Conservation (phyloP, 164 flowering plant species). For the Vitis amurensis region DNA sequence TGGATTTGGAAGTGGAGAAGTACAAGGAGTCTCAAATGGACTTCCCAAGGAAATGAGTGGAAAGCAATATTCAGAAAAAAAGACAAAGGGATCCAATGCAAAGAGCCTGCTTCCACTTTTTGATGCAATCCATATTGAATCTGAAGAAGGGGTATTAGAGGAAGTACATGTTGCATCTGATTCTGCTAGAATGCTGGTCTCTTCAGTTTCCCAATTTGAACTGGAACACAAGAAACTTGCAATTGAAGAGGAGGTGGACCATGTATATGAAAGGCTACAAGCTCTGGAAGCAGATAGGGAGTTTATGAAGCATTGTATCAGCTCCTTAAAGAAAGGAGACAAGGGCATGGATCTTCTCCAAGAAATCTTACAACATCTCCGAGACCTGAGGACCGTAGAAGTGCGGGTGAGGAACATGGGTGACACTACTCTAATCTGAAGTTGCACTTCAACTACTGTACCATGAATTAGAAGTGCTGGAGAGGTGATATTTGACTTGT, state of each 20-base stretch:
- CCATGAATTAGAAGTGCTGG: neutral
- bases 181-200: slow-evolving; percentile 24
- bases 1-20: slow-evolving; percentile 21
- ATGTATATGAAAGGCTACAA: slow-evolving; percentile 82
- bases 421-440: slow-evolving; percentile 22
- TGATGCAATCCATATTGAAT: slow-evolving; percentile 54
- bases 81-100: slow-evolving; percentile 42
- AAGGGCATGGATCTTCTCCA: slow-evolving; percentile 85
- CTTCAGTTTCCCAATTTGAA: slow-evolving; percentile 19
- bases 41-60: slow-evolving; percentile 29
- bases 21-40: slow-evolving; percentile 32
- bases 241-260: slow-evolving; percentile 79
- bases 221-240: slow-evolving; percentile 39
- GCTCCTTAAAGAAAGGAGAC: slow-evolving; percentile 84
- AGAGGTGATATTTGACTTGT: too few species aligned
- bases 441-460: neutral
- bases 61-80: slow-evolving; percentile 37
- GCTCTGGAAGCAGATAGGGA: slow-evolving; percentile 90
- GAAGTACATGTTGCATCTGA: slow-evolving; percentile 36
- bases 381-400: slow-evolving; percentile 71
- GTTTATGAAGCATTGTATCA: slow-evolving; percentile 76
- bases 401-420: slow-evolving; percentile 53
- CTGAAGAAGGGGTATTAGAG: slow-evolving; percentile 33
- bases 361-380: slow-evolving; percentile 83
- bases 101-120: slow-evolving; percentile 80